Evolutionary conservation across 2,329 filamentous ascomycete genomes (phyloP).

Genomic region (Epichloe sibirici): DNA sequence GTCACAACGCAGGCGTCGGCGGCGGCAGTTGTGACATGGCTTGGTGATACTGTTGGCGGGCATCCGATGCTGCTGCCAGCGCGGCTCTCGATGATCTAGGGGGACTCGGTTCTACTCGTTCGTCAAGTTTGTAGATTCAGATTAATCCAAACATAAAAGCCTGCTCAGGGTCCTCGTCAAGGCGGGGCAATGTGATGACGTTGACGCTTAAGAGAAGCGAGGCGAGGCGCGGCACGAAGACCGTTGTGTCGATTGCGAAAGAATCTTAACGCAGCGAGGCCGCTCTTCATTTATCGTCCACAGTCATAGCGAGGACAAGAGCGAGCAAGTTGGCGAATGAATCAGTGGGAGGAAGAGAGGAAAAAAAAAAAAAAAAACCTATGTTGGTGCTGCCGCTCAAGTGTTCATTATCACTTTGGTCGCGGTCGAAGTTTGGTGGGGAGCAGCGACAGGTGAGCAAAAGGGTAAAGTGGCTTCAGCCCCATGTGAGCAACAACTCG

Average conservation of each 20-base stretch:
- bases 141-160: neutral
- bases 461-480: neutral
- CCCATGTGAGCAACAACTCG: too few relatives aligned
- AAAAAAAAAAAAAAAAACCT: neutral
- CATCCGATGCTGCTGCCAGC: conserved; percentile 10
- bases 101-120: neutral
- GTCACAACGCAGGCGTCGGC: conserved; percentile 49
- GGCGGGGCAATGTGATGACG: neutral
- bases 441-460: too few relatives aligned
- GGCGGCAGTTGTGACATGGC: conserved; percentile 50
- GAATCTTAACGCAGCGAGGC: neutral
- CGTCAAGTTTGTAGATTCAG: neutral
- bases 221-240: neutral
- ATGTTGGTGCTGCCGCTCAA: neutral
- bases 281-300: neutral
- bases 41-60: conserved; percentile 26
- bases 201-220: neutral
- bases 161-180: neutral
- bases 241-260: neutral
- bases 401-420: neutral
- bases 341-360: neutral
- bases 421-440: too few relatives aligned
- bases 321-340: neutral
- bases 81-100: neutral
- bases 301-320: conserved; percentile 1